Base-by-base conservation (phyloP, 148 eudicot genomes). In the Chenopodium album region DNA sequence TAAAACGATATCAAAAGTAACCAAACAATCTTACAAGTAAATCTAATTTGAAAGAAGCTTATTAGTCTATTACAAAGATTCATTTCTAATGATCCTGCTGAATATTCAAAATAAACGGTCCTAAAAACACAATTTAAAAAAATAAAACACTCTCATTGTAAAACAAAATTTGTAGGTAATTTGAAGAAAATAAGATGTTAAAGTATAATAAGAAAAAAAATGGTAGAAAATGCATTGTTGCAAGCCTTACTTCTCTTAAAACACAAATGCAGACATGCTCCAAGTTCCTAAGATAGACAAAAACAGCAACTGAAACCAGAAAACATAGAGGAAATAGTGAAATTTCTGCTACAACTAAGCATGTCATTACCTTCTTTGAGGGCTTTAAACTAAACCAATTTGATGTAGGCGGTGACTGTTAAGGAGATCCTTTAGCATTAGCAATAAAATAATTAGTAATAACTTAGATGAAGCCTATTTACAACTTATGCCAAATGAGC, bases 361-460 rank as follows among this genome's bases (percentile, higher is more conserved):
- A 72, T 59, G 31, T 37, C 10, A 56, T 71, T 81, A 94, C 98
- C 94, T 88, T 90, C 78, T 91, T 90, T 71, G 81, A 81, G 48
- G 92, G 83, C 80, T 91, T 94, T 75, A 90, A 84, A 77, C 84
- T 75, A 81, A 91, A 90, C 86, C 89, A 80, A 62, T 82, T 83
- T 16, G 85, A 60, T 56, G 94, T 64, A 80, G 85, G 81, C 16
- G 89, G 46, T 62, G 88, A 77, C 64, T 79, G 88, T 47, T 73
- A 83, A 60, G 84, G 77, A 81, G 83, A 84, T 77, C 98, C 98
- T 94, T 79, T 85, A 73, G 41, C 34, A 78, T 66, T 41, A 50
- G 14, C 31, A 72, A 16, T 73, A 80, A 37, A 48, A 84, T 48
- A 46, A 73, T 60, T 26, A 85, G 32, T 75, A 82, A 76, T 19